These are phyloP conservation scores for Linderniella brevidens DNA, from an alignment of 257 asterid species.

Conservation along the genomic window DNA sequence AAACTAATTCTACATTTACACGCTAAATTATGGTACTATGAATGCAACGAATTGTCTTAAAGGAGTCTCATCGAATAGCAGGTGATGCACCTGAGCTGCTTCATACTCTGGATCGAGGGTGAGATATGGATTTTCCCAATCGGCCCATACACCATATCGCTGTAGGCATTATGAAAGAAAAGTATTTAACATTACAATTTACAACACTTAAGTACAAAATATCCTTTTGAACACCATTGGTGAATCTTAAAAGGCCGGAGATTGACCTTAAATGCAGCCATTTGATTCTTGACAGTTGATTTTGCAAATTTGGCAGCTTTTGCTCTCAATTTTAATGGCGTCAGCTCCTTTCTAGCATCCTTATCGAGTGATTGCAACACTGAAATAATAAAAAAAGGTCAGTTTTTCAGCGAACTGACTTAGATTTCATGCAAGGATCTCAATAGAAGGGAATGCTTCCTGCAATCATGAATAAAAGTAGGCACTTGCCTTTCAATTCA, in stretches of 20 bases:
- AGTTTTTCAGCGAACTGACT: background rate
- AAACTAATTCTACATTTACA: constrained; percentile 7
- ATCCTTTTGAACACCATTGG: too few relatives aligned
- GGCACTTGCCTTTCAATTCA: constrained; percentile 83
- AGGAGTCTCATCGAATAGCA: constrained; percentile 3
- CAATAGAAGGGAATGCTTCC: background rate
- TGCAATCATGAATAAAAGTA: background rate
- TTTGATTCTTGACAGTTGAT: constrained; percentile 80
- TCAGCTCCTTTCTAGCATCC: constrained; percentile 82
- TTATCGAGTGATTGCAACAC: constrained; percentile 90
- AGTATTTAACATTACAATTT: background rate
- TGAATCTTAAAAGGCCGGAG: background rate
- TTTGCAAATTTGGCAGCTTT: constrained; percentile 91
- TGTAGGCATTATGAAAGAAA: constrained; percentile 15
- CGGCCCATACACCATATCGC: constrained; percentile 94
- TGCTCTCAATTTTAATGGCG: constrained; percentile 81
- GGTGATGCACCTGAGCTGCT: constrained; percentile 83
- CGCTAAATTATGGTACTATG: background rate
- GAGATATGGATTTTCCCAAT: constrained; percentile 93
- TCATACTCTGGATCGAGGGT: constrained; percentile 99
- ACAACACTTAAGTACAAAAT: too few relatives aligned
- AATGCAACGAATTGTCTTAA: background rate
- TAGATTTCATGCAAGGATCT: background rate
- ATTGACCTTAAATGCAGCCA: constrained; percentile 88
- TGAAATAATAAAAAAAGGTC: constrained; percentile 29